Evolutionary conservation across 257 asterid genomes (phyloP).

Genomic region (Asclepias syriaca): DNA sequence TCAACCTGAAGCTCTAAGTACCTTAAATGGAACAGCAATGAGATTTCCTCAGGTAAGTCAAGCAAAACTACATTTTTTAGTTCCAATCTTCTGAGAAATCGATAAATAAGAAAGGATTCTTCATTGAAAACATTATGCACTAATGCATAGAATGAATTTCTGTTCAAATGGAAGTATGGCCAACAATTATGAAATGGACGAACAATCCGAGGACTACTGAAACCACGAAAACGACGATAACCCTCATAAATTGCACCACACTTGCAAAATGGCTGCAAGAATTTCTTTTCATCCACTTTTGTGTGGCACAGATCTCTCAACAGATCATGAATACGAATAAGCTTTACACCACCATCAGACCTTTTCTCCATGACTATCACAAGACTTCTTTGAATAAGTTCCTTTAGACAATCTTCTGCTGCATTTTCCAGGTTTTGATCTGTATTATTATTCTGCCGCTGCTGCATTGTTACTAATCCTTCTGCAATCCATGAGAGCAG

Average conservation of each 20-base stretch:
- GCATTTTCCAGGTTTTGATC: not conserved
- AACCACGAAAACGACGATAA: too few relatives aligned
- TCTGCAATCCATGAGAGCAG: slow-evolving; percentile 6
- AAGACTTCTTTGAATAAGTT: slow-evolving; percentile 1
- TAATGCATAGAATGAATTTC: not conserved
- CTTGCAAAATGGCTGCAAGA: not conserved
- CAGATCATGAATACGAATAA: slow-evolving; percentile 9
- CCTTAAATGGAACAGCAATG: not conserved
- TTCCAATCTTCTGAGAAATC: not conserved
- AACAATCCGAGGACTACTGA: not conserved
- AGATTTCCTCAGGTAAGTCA: not conserved
- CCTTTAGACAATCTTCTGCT: slow-evolving; percentile 4
- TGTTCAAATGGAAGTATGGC: not conserved
- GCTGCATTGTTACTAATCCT: not conserved
- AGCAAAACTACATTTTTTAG: not conserved
- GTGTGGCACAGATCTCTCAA: slow-evolving; percentile 1
- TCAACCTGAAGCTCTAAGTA: not conserved
- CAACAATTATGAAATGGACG: not conserved
- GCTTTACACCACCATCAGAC: not conserved
- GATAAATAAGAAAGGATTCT: not conserved
- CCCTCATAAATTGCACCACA: not conserved
- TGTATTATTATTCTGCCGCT: too few relatives aligned
- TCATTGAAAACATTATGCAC: not conserved
- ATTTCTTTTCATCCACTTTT: not conserved
- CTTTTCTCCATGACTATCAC: not conserved